These are phyloP conservation scores for Colletotrichum gigasporum DNA, from an alignment of 2,329 filamentous ascomycete species.

Conservation along the genomic window DNA sequence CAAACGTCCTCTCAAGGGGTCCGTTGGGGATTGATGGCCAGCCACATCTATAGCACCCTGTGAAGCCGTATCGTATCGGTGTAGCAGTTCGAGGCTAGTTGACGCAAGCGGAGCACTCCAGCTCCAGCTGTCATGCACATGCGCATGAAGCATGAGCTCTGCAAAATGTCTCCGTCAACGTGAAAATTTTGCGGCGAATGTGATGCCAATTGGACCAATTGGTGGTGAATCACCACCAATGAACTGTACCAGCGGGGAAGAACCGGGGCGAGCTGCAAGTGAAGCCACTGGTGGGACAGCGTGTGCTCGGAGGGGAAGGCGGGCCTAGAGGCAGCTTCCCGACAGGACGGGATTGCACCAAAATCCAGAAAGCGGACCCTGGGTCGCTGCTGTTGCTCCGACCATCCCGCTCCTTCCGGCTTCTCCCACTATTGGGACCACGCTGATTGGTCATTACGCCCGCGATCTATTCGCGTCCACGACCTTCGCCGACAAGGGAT, in stretches of 20 bases:
- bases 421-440: slow-evolving; percentile 13
- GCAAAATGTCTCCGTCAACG: too few relatives aligned
- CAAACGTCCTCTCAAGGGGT: too few relatives aligned
- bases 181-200: slow-evolving; percentile 25
- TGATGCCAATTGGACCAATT: not conserved
- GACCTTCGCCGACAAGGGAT: slow-evolving; percentile 20
- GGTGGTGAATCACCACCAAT: slow-evolving; percentile 28
- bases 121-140: slow-evolving; percentile 3
- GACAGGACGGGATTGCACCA: slow-evolving; percentile 25
- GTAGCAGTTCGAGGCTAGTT: not conserved
- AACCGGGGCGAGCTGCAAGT: not conserved
- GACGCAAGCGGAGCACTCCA: not conserved
- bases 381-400: slow-evolving; percentile 6
- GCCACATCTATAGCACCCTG: too few relatives aligned
- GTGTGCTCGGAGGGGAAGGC: not conserved
- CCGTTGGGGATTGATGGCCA: too few relatives aligned
- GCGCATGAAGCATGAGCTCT: not conserved
- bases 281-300: not conserved
- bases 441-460: slow-evolving; percentile 8
- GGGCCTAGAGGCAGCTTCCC: slow-evolving; percentile 25
- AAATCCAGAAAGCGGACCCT: not conserved
- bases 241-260: slow-evolving; percentile 21
- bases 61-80: not conserved
- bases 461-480: slow-evolving; percentile 17
- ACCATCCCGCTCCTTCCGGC: slow-evolving; percentile 26